phyloP scores from a whole-genome alignment of 2,329 filamentous ascomycete species.

The Gremmenia infestans region DNA sequence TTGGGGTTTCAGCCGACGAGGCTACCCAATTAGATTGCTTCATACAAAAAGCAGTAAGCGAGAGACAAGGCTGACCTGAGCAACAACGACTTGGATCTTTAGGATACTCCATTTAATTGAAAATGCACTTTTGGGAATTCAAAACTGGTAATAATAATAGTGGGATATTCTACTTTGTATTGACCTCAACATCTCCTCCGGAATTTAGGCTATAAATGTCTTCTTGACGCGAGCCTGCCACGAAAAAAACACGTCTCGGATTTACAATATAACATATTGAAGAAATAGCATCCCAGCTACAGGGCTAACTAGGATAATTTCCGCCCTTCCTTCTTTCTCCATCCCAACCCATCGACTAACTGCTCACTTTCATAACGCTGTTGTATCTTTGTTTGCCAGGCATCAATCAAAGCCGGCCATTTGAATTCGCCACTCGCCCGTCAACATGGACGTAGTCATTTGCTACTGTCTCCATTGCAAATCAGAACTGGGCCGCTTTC shows the following conservation, averaged over 20 bases:
- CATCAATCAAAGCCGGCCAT: not conserved
- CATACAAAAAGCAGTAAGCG: not conserved
- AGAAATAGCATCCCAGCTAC: no score
- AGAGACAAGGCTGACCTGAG: not conserved
- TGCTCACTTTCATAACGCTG: no score
- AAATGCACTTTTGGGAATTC: not conserved
- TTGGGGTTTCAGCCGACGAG: not conserved
- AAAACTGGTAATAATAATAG: no score
- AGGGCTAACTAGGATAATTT: no score
- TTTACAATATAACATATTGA: not conserved
- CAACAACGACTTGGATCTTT: not conserved
- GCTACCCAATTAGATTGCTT: not conserved
- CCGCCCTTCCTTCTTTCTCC: no score
- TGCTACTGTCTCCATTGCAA: slow-evolving; percentile 28
- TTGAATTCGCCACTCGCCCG: not conserved
- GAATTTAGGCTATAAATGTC: not conserved
- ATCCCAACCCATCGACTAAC: no score
- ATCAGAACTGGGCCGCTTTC: slow-evolving; percentile 23
- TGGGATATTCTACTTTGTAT: no score
- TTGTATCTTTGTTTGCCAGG: not conserved
- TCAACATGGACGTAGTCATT: slow-evolving; percentile 22
- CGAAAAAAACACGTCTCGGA: not conserved
- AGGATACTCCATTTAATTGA: no score
- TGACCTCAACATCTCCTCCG: no score
- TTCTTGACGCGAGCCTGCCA: not conserved